Conservation (phyloP, 768 basidiomycete species). For the Xerocomus potaroensis region DNA sequence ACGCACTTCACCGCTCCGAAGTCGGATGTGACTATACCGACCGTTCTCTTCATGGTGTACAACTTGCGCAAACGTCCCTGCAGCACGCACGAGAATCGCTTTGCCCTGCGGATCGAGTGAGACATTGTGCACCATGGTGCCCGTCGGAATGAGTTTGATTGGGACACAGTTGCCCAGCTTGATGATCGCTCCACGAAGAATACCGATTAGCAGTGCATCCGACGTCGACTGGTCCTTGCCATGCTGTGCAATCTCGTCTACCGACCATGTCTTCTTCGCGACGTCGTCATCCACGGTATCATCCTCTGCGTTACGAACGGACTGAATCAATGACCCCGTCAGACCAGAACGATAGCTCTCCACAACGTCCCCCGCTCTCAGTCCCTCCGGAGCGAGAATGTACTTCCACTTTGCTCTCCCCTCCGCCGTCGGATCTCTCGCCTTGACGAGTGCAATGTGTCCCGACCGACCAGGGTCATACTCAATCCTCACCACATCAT, state of each 20-base stretch:
- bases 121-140: slow-evolving; percentile 84
- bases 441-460: slow-evolving; percentile 87
- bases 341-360: slow-evolving; percentile 84
- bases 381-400: slow-evolving; percentile 86
- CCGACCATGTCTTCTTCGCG: slow-evolving; percentile 12
- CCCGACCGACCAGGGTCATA: slow-evolving; percentile 94
- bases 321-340: slow-evolving; percentile 62
- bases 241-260: slow-evolving; percentile 21
- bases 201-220: slow-evolving; percentile 72
- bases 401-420: slow-evolving; percentile 74
- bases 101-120: slow-evolving; percentile 71
- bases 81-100: slow-evolving; percentile 82
- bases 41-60: slow-evolving; percentile 70
- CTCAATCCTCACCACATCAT: slow-evolving; percentile 91
- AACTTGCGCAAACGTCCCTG: slow-evolving; percentile 81
- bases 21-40: slow-evolving; percentile 74
- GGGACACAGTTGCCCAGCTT: slow-evolving; percentile 93
- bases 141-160: slow-evolving; percentile 86
- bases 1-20: slow-evolving; percentile 92
- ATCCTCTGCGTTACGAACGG: slow-evolving; percentile 25
- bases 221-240: slow-evolving; percentile 36
- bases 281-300: not conserved
- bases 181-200: slow-evolving; percentile 78
- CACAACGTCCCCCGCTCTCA: slow-evolving; percentile 84
- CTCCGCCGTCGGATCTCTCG: slow-evolving; percentile 48